Conservation (phyloP, 176 grass and related monocot species). For the Musa itinerans region DNA sequence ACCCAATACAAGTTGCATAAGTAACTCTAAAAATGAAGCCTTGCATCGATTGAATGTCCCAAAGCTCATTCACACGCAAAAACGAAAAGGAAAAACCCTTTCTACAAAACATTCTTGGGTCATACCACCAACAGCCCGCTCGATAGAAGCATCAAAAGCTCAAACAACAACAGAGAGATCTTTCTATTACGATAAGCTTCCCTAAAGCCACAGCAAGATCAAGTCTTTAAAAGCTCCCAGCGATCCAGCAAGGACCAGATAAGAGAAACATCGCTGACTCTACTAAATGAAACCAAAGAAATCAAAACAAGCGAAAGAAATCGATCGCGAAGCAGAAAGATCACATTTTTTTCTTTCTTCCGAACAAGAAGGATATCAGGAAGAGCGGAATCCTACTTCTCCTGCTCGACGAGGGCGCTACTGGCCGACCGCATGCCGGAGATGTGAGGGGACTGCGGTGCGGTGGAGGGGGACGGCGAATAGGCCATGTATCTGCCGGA, state of each 20-base stretch:
- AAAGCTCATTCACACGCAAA: no score
- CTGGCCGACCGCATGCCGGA: conserved; percentile 18
- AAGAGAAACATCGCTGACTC: not conserved
- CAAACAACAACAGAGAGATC: not conserved
- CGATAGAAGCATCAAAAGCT: not conserved
- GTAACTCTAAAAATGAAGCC: not conserved
- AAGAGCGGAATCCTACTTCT: conserved; percentile 9
- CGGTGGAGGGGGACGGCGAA: conserved; percentile 27
- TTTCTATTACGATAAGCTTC: not conserved
- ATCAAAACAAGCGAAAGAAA: not conserved
- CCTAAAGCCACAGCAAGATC: not conserved
- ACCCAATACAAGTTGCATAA: no score
- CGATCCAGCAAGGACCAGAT: not conserved
- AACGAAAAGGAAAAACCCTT: no score
- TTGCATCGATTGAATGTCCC: not conserved
- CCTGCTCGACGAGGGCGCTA: conserved; percentile 22
- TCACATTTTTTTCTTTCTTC: not conserved
- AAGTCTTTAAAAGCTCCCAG: not conserved
- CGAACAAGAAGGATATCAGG: not conserved
- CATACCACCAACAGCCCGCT: no score
- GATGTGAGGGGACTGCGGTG: conserved; percentile 30
- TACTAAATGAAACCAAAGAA: no score
- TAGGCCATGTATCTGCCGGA: conserved; percentile 42
- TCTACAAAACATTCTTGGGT: not conserved
- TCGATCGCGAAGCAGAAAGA: not conserved